Percentiles rank a stretch among this genome's conserved stretches.
Evolutionary conservation across 805 yeast genomes (phyloP).

Genomic region (Zygosaccharomyces rouxii): DNA sequence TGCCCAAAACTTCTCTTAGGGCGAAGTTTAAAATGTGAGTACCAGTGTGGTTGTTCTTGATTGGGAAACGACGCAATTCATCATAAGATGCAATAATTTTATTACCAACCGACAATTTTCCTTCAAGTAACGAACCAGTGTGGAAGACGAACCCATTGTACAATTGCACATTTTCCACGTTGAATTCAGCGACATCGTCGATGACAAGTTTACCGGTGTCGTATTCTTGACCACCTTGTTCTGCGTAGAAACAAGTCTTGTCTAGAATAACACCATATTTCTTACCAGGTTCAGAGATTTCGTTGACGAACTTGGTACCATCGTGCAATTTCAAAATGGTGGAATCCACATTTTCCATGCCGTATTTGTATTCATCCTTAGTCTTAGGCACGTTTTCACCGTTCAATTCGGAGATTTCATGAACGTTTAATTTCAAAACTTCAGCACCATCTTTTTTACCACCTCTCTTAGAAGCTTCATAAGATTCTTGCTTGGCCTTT

Average conservation of each 20-base stretch:
- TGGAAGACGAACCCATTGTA: constrained; percentile 95
- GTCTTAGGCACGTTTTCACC: constrained; percentile 67
- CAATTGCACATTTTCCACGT: constrained; percentile 84
- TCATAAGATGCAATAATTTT: constrained; percentile 81
- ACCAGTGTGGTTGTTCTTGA: constrained; percentile 97
- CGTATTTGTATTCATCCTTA: constrained; percentile 77
- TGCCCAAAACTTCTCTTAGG: constrained; percentile 80
- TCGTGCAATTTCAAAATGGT: constrained; percentile 66
- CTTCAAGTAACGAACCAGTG: constrained; percentile 82
- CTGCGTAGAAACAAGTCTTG: constrained; percentile 94
- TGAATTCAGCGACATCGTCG: constrained; percentile 83
- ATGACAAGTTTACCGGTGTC: constrained; percentile 91
- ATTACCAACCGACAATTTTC: constrained; percentile 63
- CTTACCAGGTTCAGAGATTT: constrained; percentile 41
- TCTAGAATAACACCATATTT: constrained; percentile 82
- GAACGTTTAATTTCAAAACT: constrained; percentile 83
- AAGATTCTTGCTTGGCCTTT: constrained; percentile 79
- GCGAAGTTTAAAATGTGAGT: constrained; percentile 93
- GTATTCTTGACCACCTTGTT: constrained; percentile 98
- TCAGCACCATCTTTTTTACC: constrained; percentile 56
- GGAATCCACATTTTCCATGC: constrained; percentile 62
- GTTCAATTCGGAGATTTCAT: constrained; percentile 68
- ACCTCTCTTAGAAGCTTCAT: constrained; percentile 92
- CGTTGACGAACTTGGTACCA: constrained; percentile 57
- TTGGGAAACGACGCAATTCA: constrained; percentile 91